These are phyloP conservation scores for Gastrodia elata DNA, from an alignment of 106 monocot genomes.

Conservation along the genomic window DNA sequence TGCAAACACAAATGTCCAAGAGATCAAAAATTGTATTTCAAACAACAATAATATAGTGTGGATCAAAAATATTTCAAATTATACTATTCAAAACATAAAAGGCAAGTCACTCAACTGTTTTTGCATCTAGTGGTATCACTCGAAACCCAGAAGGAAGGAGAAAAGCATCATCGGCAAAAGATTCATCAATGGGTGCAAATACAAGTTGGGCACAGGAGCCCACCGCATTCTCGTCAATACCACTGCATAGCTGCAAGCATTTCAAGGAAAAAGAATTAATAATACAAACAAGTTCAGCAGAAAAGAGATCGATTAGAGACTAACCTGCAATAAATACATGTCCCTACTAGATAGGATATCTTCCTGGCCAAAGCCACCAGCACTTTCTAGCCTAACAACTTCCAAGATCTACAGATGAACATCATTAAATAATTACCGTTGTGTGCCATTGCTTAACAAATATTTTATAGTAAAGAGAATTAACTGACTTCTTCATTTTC, in stretches of 20 bases:
- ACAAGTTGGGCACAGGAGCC: conserved; percentile 74
- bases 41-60: no score
- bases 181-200: conserved; percentile 89
- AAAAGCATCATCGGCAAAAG: conserved; percentile 77
- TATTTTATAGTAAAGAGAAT: neutral
- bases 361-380: conserved; percentile 48
- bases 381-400: conserved; percentile 66
- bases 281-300: neutral
- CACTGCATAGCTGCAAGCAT: conserved; percentile 55
- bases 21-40: neutral
- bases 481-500: conserved; percentile 70
- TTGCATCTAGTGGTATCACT: conserved; percentile 66
- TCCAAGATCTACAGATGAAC: conserved; percentile 47
- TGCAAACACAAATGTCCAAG: conserved; percentile 6
- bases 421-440: neutral
- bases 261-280: neutral
- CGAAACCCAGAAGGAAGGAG: conserved; percentile 77
- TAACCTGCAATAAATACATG: conserved; percentile 70
- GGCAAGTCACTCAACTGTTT: conserved; percentile 27
- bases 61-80: neutral
- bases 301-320: neutral
- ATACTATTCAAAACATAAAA: neutral
- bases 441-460: neutral
- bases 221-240: conserved; percentile 55
- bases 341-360: conserved; percentile 58